Evolutionary conservation across 345 rosid species (phyloP).

Genomic region (Stellera chamaejasme): DNA sequence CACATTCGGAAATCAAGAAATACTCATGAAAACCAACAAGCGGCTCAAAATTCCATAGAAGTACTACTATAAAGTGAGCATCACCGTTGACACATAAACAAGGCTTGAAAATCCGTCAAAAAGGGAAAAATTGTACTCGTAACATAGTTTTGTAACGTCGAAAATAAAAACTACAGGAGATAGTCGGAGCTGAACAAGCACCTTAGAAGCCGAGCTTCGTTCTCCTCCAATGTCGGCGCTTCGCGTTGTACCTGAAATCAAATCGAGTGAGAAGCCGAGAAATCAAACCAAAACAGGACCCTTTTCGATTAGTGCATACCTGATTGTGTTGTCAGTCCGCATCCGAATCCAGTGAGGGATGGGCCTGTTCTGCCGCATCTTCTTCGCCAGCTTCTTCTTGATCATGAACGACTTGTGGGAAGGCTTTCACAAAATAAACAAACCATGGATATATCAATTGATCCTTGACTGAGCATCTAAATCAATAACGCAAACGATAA

Average conservation of each 20-base stretch:
- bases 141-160: no score
- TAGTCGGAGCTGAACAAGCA: neutral
- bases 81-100: no score
- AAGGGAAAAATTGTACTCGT: no score
- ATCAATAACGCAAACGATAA: no score
- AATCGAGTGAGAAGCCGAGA: neutral
- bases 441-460: no score
- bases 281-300: neutral
- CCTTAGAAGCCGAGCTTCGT: conserved; percentile 61
- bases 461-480: no score
- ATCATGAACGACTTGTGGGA: conserved; percentile 86
- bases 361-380: conserved; percentile 79
- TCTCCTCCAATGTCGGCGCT: conserved; percentile 71
- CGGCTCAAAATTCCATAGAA: no score
- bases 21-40: no score
- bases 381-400: conserved; percentile 74
- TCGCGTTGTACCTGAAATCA: conserved; percentile 43
- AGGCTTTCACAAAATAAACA: conserved; percentile 37
- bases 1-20: no score
- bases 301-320: conserved; percentile 14
- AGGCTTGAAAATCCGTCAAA: no score
- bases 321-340: conserved; percentile 63
- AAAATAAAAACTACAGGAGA: no score
- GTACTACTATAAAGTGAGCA: no score
- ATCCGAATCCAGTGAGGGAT: conserved; percentile 69